Evolutionary conservation across 2,329 filamentous ascomycete species (phyloP).

Genomic region (Pleomassaria siparia): DNA sequence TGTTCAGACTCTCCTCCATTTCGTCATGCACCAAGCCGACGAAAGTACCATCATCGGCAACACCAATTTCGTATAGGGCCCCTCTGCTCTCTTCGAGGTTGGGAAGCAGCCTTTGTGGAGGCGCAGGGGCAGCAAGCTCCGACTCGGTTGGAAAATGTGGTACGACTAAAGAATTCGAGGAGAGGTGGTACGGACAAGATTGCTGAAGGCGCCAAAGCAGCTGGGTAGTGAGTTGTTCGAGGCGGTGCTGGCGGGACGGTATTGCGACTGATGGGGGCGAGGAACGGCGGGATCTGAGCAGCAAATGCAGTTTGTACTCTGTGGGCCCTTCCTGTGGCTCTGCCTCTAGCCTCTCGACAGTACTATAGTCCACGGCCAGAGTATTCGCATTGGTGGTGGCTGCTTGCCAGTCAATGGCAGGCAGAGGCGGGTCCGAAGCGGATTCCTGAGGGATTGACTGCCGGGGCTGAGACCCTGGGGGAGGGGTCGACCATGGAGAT

Average conservation of each 20-base stretch:
- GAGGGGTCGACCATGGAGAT: slow-evolving; percentile 80
- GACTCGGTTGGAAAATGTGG: slow-evolving; percentile 73
- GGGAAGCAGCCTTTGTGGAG: slow-evolving; percentile 60
- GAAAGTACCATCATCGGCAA: slow-evolving; percentile 90
- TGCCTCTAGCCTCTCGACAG: slow-evolving; percentile 74
- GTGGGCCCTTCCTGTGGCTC: slow-evolving; percentile 94
- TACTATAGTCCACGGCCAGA: slow-evolving; percentile 27
- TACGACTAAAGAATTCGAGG: slow-evolving; percentile 71
- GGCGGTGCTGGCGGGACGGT: slow-evolving; percentile 76
- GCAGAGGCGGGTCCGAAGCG: slow-evolving; percentile 15
- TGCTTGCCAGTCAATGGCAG: slow-evolving; percentile 8
- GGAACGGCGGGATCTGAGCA: slow-evolving; percentile 74
- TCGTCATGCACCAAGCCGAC: slow-evolving; percentile 88
- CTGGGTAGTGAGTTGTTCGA: slow-evolving; percentile 92
- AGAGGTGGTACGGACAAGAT: slow-evolving; percentile 86
- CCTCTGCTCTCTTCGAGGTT: slow-evolving; percentile 91
- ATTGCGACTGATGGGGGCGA: slow-evolving; percentile 58
- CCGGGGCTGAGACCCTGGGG: slow-evolving; percentile 18
- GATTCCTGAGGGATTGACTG: slow-evolving; percentile 20
- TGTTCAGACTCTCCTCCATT: slow-evolving; percentile 85
- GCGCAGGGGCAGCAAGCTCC: slow-evolving; percentile 58
- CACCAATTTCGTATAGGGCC: slow-evolving; percentile 93
- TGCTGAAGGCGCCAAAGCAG: slow-evolving; percentile 93
- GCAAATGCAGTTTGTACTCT: slow-evolving; percentile 93
- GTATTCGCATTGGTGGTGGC: slow-evolving; percentile 5